These are phyloP conservation scores for Glonium stellatum DNA, from an alignment of 495 filamentous ascomycete genomes.

Conservation along the genomic window DNA sequence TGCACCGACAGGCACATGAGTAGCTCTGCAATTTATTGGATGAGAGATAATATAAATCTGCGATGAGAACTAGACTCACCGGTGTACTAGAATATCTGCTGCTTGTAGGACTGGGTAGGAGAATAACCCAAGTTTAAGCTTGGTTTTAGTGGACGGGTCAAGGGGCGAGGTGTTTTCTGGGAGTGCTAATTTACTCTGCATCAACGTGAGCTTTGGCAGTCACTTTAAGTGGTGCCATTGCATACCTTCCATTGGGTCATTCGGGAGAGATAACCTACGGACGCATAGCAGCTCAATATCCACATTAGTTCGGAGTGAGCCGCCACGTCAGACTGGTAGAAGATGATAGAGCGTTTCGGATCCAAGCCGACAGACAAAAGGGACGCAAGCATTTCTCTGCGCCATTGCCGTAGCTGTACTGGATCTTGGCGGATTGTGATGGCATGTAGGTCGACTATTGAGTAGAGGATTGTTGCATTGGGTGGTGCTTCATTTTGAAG, in stretches of 20 bases:
- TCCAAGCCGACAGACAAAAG: slow-evolving; percentile 79
- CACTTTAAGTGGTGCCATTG: no score
- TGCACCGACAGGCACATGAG: slow-evolving; percentile 91
- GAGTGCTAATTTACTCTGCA: slow-evolving; percentile 62
- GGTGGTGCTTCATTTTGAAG: slow-evolving; percentile 58
- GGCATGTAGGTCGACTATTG: slow-evolving; percentile 86
- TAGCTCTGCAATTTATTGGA: slow-evolving; percentile 48
- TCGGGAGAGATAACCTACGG: slow-evolving; percentile 77
- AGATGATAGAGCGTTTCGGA: slow-evolving; percentile 67
- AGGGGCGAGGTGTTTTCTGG: slow-evolving; percentile 49
- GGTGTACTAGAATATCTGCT: slow-evolving; percentile 85
- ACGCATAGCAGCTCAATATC: slow-evolving; percentile 86
- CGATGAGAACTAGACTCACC: slow-evolving; percentile 39
- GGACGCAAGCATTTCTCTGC: slow-evolving; percentile 66
- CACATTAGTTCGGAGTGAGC: slow-evolving; percentile 88
- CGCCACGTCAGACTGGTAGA: slow-evolving; percentile 71
- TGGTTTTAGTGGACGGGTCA: slow-evolving; percentile 45
- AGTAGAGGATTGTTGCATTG: slow-evolving; percentile 63
- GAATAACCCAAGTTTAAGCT: slow-evolving; percentile 83
- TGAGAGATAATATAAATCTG: neutral
- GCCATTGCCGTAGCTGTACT: slow-evolving; percentile 51
- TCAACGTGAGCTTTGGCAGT: slow-evolving; percentile 3
- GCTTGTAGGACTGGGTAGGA: slow-evolving; percentile 95
- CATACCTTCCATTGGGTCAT: slow-evolving; percentile 98
- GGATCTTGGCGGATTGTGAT: slow-evolving; percentile 69